These are phyloP conservation scores for Wickerhamiella hasegawae DNA, from an alignment of 805 yeast genomes.

Conservation along the genomic window DNA sequence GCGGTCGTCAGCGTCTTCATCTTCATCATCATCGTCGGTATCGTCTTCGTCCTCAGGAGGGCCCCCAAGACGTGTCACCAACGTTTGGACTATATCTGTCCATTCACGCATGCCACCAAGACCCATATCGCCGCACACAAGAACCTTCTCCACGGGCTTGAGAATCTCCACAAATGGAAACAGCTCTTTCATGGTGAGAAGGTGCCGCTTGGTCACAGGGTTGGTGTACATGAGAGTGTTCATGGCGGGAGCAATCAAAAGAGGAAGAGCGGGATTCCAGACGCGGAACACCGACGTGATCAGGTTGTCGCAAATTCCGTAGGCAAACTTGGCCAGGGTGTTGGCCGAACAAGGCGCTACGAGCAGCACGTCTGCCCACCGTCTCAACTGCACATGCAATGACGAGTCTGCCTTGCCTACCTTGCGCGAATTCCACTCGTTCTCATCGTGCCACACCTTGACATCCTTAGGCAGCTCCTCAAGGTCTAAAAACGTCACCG, in stretches of 20 bases:
- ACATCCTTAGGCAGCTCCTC: conserved; percentile 34
- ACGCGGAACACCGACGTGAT: conserved; percentile 81
- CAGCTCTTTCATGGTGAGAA: conserved; percentile 55
- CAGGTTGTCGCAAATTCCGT: conserved; percentile 84
- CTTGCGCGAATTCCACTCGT: conserved; percentile 77
- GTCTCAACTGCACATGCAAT: conserved; percentile 75
- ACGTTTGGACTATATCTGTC: conserved; percentile 80
- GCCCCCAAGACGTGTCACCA: conserved; percentile 30
- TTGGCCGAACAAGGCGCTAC: conserved; percentile 93
- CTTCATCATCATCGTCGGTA: conserved; percentile 13
- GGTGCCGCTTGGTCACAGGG: conserved; percentile 71
- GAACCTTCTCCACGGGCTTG: conserved; percentile 88
- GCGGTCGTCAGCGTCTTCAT: too few relatives aligned
- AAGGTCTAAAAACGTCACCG: conserved; percentile 21
- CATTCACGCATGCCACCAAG: conserved; percentile 99
- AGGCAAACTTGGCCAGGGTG: conserved; percentile 71
- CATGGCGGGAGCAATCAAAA: conserved; percentile 90
- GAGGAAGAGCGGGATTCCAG: conserved; percentile 90
- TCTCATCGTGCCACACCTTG: conserved; percentile 80
- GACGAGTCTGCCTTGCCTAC: conserved; percentile 70
- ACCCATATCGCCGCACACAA: conserved; percentile 92
- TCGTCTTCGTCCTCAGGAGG: conserved; percentile 16
- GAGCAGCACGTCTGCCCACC: conserved; percentile 91
- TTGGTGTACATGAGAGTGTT: conserved; percentile 84
- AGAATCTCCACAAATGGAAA: conserved; percentile 89